Evolutionary conservation across 1,284 basidiomycete genomes (phyloP).

Genomic region (Peniophora sp.): DNA sequence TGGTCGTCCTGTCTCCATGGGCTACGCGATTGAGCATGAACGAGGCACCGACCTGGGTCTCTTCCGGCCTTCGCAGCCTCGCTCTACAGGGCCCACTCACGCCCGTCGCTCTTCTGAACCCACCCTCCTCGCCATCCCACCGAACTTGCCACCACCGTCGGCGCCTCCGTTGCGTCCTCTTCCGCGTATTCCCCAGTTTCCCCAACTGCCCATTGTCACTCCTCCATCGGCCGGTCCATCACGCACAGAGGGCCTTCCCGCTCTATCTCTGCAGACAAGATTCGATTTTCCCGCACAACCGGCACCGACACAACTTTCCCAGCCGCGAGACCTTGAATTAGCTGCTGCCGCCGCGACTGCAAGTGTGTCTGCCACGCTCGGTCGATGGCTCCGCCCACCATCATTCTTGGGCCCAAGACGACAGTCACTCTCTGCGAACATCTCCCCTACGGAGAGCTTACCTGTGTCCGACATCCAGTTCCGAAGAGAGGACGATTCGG

Average conservation of each 20-base stretch:
- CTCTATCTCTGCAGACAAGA: conserved; percentile 5
- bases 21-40: conserved; percentile 11
- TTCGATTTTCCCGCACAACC: conserved; percentile 7
- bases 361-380: neutral
- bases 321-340: conserved; percentile 4
- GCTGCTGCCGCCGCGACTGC: conserved; percentile 1
- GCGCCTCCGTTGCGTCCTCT: conserved; percentile 10
- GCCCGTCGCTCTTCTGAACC: neutral
- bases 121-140: neutral
- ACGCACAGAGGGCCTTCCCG: neutral
- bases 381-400: conserved; percentile 4
- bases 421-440: conserved; percentile 10
- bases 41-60: neutral
- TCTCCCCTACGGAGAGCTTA: conserved; percentile 59
- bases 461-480: conserved; percentile 65
- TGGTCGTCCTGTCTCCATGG: conserved; percentile 11
- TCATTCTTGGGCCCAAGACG: conserved; percentile 14
- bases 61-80: neutral
- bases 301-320: neutral
- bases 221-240: neutral
- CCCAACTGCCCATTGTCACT: neutral
- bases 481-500: conserved; percentile 44
- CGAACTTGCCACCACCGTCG: neutral
- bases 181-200: conserved; percentile 9
- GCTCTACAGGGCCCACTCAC: neutral